Evolutionary conservation across 2,329 filamentous ascomycete genomes (phyloP).

Genomic region (Metarhizium album): DNA sequence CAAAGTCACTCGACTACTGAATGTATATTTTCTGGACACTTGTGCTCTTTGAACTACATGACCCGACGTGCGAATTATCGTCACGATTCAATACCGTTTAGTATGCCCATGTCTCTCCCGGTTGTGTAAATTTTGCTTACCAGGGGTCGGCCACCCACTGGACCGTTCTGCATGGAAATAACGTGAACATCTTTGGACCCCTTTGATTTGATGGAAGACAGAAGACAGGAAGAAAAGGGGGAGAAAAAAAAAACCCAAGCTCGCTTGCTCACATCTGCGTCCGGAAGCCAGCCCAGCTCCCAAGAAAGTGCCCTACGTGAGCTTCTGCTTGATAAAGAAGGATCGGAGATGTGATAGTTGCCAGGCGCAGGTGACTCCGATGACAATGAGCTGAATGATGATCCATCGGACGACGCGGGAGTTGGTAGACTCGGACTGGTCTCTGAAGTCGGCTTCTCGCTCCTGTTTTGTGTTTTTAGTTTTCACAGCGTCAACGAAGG

Average conservation of each 20-base stretch:
- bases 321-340: constrained; percentile 99
- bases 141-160: neutral
- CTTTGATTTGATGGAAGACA: no score
- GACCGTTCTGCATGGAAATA: neutral
- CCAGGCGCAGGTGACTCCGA: constrained; percentile 88
- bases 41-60: neutral
- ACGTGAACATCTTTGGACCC: neutral
- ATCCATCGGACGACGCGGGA: constrained; percentile 89
- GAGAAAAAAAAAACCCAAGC: neutral
- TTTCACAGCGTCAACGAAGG: neutral
- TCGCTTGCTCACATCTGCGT: neutral
- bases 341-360: constrained; percentile 89
- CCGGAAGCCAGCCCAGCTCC: neutral
- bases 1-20: neutral
- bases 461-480: constrained; percentile 63
- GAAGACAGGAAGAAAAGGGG: no score
- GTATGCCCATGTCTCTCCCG: neutral
- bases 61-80: neutral
- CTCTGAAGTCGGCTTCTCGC: constrained; percentile 94
- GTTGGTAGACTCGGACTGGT: constrained; percentile 93
- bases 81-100: neutral
- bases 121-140: neutral
- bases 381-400: constrained; percentile 73
- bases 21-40: neutral
- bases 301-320: constrained; percentile 48